Evolutionary conservation across 2,329 filamentous ascomycete genomes (phyloP).

Genomic region (Aspergillus transmontanensis): DNA sequence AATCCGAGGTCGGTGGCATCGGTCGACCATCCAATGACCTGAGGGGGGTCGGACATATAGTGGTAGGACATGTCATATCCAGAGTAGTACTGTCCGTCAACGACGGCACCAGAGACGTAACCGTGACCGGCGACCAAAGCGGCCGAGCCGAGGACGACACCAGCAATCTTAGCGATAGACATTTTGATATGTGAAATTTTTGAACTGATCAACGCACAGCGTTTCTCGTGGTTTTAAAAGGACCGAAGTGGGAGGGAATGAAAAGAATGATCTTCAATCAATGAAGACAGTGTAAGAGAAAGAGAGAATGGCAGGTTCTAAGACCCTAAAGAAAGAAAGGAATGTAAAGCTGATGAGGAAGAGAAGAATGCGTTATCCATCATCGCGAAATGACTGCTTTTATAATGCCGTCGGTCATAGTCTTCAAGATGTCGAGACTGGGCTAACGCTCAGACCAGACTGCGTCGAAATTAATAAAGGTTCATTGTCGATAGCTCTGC

Average conservation of each 20-base stretch:
- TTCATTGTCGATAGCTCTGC: slow-evolving; percentile 4
- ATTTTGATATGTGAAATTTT: slow-evolving; percentile 25
- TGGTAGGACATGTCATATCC: slow-evolving; percentile 44
- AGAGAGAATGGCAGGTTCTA: slow-evolving; percentile 31
- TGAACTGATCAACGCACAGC: slow-evolving; percentile 33
- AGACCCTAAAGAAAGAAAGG: slow-evolving; percentile 29
- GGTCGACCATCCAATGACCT: slow-evolving; percentile 58
- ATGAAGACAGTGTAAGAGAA: slow-evolving; percentile 34
- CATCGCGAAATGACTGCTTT: slow-evolving; percentile 13
- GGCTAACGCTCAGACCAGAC: slow-evolving; percentile 16
- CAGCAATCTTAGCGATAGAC: slow-evolving; percentile 38
- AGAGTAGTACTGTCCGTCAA: slow-evolving; percentile 39
- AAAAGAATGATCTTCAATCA: slow-evolving; percentile 38
- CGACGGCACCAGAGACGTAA: slow-evolving; percentile 38
- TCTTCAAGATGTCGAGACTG: not conserved
- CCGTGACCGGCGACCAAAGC: slow-evolving; percentile 44
- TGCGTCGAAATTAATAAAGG: slow-evolving; percentile 20
- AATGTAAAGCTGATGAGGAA: slow-evolving; percentile 33
- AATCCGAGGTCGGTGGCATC: slow-evolving; percentile 57
- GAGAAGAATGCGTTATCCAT: slow-evolving; percentile 9
- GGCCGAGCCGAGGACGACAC: slow-evolving; percentile 36
- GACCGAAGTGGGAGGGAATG: slow-evolving; percentile 30
- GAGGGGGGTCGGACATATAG: slow-evolving; percentile 41
- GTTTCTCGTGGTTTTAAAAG: slow-evolving; percentile 22
- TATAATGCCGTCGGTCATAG: slow-evolving; percentile 8